phyloP scores from a whole-genome alignment of 73 alveolate species.

The Tetrahymena borealis region DNA sequence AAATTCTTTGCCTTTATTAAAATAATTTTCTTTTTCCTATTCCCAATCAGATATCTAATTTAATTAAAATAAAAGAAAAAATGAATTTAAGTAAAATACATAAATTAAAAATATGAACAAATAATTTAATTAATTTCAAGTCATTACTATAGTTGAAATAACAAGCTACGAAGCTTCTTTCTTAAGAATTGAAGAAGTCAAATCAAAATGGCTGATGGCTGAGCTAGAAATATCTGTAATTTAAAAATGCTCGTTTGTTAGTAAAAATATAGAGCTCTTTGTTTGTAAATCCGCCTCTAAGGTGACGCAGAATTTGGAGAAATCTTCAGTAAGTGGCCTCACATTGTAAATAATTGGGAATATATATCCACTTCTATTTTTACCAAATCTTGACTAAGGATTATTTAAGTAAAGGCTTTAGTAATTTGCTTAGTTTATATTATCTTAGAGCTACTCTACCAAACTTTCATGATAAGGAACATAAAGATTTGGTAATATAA shows the following conservation, averaged over 20 bases:
- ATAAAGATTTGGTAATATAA: constrained; percentile 11
- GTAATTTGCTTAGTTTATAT: neutral
- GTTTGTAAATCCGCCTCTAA: neutral
- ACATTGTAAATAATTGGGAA: constrained; percentile 15
- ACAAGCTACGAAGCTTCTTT: neutral
- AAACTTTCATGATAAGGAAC: constrained; percentile 12
- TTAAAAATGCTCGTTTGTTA: neutral
- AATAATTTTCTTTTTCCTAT: neutral
- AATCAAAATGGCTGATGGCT: constrained; percentile 16
- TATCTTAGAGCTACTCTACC: neutral
- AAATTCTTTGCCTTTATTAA: neutral
- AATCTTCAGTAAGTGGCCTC: constrained; percentile 1
- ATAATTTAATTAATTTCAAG: neutral
- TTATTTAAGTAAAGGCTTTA: constrained; percentile 19
- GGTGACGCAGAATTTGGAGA: neutral
- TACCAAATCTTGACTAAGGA: neutral
- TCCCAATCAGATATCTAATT: neutral
- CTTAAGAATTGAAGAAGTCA: neutral
- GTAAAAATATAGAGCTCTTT: neutral
- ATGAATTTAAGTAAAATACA: neutral
- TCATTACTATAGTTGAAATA: neutral
- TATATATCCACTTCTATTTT: constrained; percentile 24
- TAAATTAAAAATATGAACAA: neutral
- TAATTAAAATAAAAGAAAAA: neutral
- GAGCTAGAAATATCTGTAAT: constrained; percentile 20